Evolutionary conservation across 2,329 filamentous ascomycete species (phyloP), one percentile per base, ranked within the genome.

Genomic region (Alternaria longipes): DNA sequence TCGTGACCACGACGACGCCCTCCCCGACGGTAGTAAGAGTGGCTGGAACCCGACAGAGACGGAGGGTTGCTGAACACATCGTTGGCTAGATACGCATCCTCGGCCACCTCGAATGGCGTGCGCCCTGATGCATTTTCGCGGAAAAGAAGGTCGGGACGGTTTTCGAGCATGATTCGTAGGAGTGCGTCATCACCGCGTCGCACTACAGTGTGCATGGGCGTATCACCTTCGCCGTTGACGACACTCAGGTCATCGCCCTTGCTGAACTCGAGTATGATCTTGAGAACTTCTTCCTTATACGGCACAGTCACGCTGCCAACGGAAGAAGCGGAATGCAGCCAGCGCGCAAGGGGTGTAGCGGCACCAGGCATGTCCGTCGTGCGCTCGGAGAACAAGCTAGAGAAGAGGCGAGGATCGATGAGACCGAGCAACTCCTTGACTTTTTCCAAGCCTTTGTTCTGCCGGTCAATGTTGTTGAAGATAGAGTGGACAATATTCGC

Each of bases 91-190:
- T 84, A 84, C 1, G 78, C 75, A 54, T 91, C 88, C 52, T 86
- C 81, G 0, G 89, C 87, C 50, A 91, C 79, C 68, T 95, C 91
- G 28, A 85, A 83, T 0, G 92, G 90, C 0, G 91, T 95, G 16
- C 86, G 84, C 2, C 92, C 92, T 0, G 91, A 91, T 0, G 91
- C 87, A 67, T 94, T 94, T 74, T 95, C 92, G 22, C 89, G 86
- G 67, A 86, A 84, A 0, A 93, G 79, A 2, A 93, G 81, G 26
- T 83, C 81, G 0, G 89, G 86, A 18, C 86, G 82, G 65, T 81
- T 81, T 9, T 85, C 79, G 11, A 93, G 78, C 52, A 80, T 74
- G 3, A 91, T 69, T 3, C 81, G 70, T 14, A 81, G 76, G 40
- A 80, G 68, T 1, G 84, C 66, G 36, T 70, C 72, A 8, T 80